phyloP scores from a whole-genome alignment of 1,284 basidiomycete genomes.

The Rhodotorula sp. region DNA sequence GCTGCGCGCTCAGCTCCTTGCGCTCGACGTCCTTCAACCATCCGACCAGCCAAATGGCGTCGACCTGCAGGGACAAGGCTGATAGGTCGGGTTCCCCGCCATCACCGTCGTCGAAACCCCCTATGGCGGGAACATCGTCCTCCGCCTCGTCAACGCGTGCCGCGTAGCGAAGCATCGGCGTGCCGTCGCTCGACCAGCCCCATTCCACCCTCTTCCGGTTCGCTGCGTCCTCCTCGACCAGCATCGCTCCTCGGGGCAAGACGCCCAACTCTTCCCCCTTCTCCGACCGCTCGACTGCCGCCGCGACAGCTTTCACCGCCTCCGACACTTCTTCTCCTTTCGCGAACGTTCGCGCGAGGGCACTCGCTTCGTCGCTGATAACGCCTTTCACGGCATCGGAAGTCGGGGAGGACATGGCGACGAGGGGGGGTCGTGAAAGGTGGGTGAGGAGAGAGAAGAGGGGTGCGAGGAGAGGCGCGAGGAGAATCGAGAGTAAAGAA shows the following conservation, averaged over 20 bases:
- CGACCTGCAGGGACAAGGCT: conserved; percentile 64
- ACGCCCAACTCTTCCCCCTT: conserved; percentile 43
- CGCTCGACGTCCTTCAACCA: conserved; percentile 66
- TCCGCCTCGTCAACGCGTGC: neutral
- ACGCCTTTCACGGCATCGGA: conserved; percentile 24
- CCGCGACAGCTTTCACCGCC: conserved; percentile 63
- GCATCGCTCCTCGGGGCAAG: neutral
- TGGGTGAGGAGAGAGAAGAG: conserved; percentile 65
- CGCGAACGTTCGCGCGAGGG: conserved; percentile 69
- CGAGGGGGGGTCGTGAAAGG: conserved; percentile 51
- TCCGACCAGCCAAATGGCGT: conserved; percentile 64
- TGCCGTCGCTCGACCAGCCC: conserved; percentile 53
- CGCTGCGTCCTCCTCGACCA: conserved; percentile 26
- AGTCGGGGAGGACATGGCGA: conserved; percentile 51
- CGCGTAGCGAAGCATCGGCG: neutral
- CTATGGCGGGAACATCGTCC: neutral
- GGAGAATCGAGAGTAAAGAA: conserved; percentile 64
- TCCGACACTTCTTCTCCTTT: conserved; percentile 60
- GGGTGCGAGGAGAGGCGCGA: conserved; percentile 52
- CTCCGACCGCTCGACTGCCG: conserved; percentile 59
- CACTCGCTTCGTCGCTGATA: conserved; percentile 60
- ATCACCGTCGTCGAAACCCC: conserved; percentile 52
- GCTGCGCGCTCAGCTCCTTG: conserved; percentile 64
- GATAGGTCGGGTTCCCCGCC: neutral
- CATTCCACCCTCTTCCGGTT: conserved; percentile 51